phyloP scores from a whole-genome alignment of 371 early-diverging fungal species.

The Batkoa obscura region DNA sequence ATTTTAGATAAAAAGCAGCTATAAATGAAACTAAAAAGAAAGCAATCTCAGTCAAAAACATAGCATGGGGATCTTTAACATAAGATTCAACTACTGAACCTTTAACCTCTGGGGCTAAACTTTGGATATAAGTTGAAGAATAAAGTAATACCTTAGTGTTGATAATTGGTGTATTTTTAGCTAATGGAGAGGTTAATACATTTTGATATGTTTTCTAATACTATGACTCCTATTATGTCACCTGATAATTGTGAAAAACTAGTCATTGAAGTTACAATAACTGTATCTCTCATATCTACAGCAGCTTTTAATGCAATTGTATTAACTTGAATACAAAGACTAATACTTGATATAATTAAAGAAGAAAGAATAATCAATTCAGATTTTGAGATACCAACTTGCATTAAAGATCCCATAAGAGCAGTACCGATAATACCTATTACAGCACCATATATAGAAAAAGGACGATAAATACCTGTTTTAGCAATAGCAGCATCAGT shows the following conservation, averaged over 20 bases:
- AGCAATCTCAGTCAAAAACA: too few relatives aligned
- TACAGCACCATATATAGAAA: slow-evolving; percentile 24
- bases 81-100: too few relatives aligned
- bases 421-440: slow-evolving; percentile 22
- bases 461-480: slow-evolving; percentile 22
- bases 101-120: too few relatives aligned
- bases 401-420: slow-evolving; percentile 23
- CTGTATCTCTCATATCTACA: slow-evolving; percentile 26
- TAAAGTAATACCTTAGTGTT: too few relatives aligned
- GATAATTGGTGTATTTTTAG: too few relatives aligned
- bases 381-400: slow-evolving; percentile 14
- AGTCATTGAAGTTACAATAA: slow-evolving; percentile 37
- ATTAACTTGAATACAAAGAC: slow-evolving; percentile 35
- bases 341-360: slow-evolving; percentile 30
- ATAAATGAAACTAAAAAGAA: too few relatives aligned
- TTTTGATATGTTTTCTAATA: slow-evolving; percentile 21
- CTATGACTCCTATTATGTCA: slow-evolving; percentile 43
- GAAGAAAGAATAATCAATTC: slow-evolving; percentile 21
- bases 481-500: slow-evolving; percentile 27
- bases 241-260: slow-evolving; percentile 42
- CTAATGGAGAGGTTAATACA: too few relatives aligned
- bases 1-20: too few relatives aligned
- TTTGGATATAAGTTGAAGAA: too few relatives aligned
- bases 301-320: slow-evolving; percentile 34
- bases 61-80: too few relatives aligned